Conservation (phyloP, 129 eudicot species). For the Ambrosia trifida region DNA sequence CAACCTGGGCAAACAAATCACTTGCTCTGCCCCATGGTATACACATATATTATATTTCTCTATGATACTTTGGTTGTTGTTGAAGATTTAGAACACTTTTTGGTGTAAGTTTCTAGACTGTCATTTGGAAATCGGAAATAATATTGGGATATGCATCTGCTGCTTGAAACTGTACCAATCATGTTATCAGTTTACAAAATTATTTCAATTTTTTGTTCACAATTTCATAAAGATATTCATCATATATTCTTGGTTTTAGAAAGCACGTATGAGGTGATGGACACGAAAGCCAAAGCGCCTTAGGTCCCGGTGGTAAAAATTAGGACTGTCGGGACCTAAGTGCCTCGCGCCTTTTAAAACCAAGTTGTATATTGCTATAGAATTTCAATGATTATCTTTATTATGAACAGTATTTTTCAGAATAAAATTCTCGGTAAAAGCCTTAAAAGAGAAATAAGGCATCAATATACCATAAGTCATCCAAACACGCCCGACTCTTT, state of each 20-base stretch:
- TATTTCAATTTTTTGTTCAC: neutral
- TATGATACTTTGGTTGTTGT: neutral
- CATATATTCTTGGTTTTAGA: neutral
- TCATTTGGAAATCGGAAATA: conserved; percentile 5
- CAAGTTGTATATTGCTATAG: neutral
- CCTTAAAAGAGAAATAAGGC: neutral
- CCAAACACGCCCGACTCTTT: neutral
- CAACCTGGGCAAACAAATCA: conserved; percentile 45
- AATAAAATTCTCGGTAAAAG: neutral
- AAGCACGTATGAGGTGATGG: too few species aligned
- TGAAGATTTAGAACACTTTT: neutral
- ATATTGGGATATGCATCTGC: too few species aligned
- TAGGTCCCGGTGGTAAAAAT: too few species aligned
- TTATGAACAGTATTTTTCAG: neutral
- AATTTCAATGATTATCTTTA: neutral
- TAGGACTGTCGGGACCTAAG: too few species aligned
- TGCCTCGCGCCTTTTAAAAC: too few species aligned
- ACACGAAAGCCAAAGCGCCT: too few species aligned
- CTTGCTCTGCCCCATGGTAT: conserved; percentile 55
- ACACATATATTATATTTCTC: conserved; percentile 24
- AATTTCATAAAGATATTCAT: neutral
- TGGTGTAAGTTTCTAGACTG: conserved; percentile 4
- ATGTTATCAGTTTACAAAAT: neutral
- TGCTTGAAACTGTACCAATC: too few species aligned
- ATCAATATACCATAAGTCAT: neutral